Evolutionary conservation across 345 rosid genomes (phyloP).

Genomic region (Cardamine chenopodiifolia): DNA sequence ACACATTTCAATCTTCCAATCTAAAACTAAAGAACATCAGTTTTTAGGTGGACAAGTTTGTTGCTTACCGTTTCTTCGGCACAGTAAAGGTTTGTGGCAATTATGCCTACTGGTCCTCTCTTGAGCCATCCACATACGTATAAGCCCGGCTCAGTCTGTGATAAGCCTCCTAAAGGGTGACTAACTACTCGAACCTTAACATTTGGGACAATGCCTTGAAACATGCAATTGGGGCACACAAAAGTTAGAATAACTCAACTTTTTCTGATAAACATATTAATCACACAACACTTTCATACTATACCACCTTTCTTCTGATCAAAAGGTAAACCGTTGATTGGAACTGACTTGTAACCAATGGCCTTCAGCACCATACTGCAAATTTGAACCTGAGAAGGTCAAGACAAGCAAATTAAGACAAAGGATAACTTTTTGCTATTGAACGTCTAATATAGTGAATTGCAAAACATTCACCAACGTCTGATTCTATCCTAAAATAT

Average conservation of each 20-base stretch:
- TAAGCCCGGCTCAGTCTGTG: constrained; percentile 60
- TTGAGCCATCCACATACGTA: constrained; percentile 96
- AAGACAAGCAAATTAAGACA: constrained; percentile 2
- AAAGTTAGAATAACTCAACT: not conserved
- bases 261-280: not conserved
- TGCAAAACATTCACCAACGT: constrained; percentile 3
- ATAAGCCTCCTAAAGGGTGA: constrained; percentile 46
- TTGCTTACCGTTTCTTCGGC: constrained; percentile 86
- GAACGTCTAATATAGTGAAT: not conserved
- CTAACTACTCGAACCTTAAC: constrained; percentile 65
- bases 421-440: too few relatives aligned
- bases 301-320: constrained; percentile 71
- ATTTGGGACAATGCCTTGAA: constrained; percentile 79
- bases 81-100: constrained; percentile 85
- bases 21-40: constrained; percentile 12
- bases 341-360: constrained; percentile 90
- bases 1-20: not conserved
- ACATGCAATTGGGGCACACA: constrained; percentile 9
- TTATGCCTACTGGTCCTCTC: too few relatives aligned
- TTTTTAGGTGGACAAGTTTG: constrained; percentile 7
- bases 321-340: constrained; percentile 75
- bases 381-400: constrained; percentile 21
- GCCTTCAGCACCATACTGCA: constrained; percentile 82
- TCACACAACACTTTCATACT: not conserved
- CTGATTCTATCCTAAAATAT: not conserved